Conservation (phyloP, 176 grass and related monocot genomes). For the Raddia guianensis region DNA sequence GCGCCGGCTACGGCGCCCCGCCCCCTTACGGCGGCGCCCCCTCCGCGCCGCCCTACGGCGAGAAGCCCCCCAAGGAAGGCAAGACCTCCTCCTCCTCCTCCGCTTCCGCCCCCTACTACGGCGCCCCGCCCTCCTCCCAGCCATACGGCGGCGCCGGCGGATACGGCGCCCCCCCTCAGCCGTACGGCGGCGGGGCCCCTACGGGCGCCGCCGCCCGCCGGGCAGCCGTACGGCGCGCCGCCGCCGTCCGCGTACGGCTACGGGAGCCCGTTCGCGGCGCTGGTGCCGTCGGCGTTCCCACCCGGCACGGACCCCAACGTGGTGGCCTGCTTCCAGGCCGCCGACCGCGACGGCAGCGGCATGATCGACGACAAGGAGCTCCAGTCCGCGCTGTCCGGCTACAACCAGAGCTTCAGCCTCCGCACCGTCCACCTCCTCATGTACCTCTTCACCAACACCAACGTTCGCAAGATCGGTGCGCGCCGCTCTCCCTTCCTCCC, state of each 20-base stretch:
- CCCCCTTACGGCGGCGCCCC: slow-evolving; percentile 17
- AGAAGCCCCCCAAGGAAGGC: slow-evolving; percentile 47
- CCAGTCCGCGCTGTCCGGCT: slow-evolving; percentile 78
- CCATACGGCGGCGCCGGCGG: slow-evolving; percentile 4
- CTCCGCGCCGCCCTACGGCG: slow-evolving; percentile 44
- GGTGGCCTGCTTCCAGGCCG: slow-evolving; percentile 90
- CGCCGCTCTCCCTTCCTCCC: background rate
- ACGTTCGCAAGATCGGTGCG: slow-evolving; percentile 80
- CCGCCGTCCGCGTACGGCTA: slow-evolving; percentile 18
- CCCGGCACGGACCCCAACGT: slow-evolving; percentile 91
- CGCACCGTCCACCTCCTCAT: slow-evolving; percentile 95
- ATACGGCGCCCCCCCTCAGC: background rate
- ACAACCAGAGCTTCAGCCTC: slow-evolving; percentile 87
- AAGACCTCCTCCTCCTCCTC: slow-evolving; percentile 31
- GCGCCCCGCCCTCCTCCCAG: background rate
- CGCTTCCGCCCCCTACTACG: slow-evolving; percentile 28
- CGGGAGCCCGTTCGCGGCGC: slow-evolving; percentile 63
- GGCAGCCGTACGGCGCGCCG: slow-evolving; percentile 30
- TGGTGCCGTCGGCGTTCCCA: slow-evolving; percentile 73
- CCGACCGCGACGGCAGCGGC: slow-evolving; percentile 86
- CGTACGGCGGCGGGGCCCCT: slow-evolving; percentile 38
- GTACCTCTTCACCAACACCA: slow-evolving; percentile 93
- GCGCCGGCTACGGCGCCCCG: slow-evolving; percentile 35
- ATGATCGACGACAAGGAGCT: slow-evolving; percentile 96
- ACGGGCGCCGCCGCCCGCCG: slow-evolving; percentile 19